These are phyloP conservation scores for Tulasnella sp. DNA, from an alignment of 768 basidiomycete genomes.

Conservation along the genomic window DNA sequence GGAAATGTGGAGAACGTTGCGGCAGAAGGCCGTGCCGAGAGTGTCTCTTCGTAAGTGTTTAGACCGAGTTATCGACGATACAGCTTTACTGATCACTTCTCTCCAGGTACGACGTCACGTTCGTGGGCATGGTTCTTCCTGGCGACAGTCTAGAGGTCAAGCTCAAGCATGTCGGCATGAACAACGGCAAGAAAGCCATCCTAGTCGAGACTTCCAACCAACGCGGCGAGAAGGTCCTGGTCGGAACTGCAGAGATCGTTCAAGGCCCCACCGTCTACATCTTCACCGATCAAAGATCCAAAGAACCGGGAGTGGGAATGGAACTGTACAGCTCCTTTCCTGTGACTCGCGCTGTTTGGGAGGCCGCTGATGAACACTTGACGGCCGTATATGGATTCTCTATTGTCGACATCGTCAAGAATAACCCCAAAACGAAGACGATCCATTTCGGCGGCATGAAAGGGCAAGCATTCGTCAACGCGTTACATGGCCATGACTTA, in stretches of 20 bases:
- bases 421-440: constrained; percentile 39
- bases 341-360: constrained; percentile 95
- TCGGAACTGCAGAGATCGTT: constrained; percentile 76
- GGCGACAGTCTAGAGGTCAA: constrained; percentile 39
- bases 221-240: constrained; percentile 40
- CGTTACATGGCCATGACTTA: constrained; percentile 82
- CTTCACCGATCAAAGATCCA: constrained; percentile 45
- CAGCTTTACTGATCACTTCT: constrained; percentile 37
- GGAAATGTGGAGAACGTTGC: constrained; percentile 91
- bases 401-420: no score
- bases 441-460: no score
- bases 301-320: constrained; percentile 88
- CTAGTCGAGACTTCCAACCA: constrained; percentile 48
- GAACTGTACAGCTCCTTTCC: constrained; percentile 89
- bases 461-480: constrained; percentile 75
- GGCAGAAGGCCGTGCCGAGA: constrained; percentile 84
- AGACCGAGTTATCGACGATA: not conserved
- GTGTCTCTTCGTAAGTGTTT: constrained; percentile 68
- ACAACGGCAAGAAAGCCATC: constrained; percentile 70
- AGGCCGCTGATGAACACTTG: constrained; percentile 87
- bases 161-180: constrained; percentile 39
- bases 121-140: constrained; percentile 44
- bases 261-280: constrained; percentile 59
- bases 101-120: constrained; percentile 52
- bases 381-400: constrained; percentile 41